phyloP scores from a whole-genome alignment of 202 grass and related monocot genomes.

The Eragrostis tef region DNA sequence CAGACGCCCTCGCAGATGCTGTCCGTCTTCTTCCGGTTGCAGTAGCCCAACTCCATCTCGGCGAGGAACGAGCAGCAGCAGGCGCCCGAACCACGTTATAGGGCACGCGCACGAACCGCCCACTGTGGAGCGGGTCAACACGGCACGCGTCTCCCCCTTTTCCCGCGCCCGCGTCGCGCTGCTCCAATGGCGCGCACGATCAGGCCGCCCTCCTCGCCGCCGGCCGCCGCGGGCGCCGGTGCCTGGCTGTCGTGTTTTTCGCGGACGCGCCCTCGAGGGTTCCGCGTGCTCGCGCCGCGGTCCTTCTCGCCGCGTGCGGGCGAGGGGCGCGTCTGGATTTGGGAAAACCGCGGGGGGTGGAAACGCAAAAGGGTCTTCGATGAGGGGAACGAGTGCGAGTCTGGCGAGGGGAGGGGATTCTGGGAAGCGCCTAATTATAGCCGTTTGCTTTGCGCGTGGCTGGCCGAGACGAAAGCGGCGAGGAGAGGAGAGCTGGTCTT shows the following conservation, averaged over 20 bases:
- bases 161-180: not conserved
- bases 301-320: not conserved
- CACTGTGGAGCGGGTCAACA: not conserved
- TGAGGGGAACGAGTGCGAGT: not conserved
- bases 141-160: not conserved
- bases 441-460: conserved; percentile 55
- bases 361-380: not conserved
- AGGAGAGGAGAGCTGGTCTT: conserved; percentile 27
- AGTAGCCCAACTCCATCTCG: conserved; percentile 68
- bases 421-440: conserved; percentile 59
- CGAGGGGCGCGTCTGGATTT: conserved; percentile 2
- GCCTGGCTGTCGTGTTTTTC: not conserved
- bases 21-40: conserved; percentile 90
- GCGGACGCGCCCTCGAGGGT: conserved; percentile 21
- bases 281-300: not conserved
- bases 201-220: not conserved
- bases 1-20: conserved; percentile 79
- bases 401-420: not conserved
- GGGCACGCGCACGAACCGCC: conserved; percentile 5
- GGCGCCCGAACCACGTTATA: not conserved
- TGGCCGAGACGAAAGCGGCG: not conserved
- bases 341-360: not conserved
- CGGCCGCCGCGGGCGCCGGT: not conserved
- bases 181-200: conserved; percentile 38
- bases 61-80: not conserved